Conservation (phyloP, 139 green algal species). For the Auxenochlorella pyrenoidosa region DNA sequence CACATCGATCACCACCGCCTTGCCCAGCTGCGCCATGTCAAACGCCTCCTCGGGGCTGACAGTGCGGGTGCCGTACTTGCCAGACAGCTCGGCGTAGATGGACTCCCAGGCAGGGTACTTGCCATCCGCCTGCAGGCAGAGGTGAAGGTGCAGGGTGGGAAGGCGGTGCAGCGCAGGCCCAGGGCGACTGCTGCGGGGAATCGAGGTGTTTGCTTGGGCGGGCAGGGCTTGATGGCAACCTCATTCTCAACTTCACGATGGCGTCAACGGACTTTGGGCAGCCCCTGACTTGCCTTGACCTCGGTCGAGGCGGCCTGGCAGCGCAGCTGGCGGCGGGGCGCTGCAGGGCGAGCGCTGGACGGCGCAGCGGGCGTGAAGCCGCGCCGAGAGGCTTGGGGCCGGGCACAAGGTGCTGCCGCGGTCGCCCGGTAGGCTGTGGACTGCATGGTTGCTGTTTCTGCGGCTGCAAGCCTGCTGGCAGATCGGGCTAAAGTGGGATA, state of each 20-base stretch:
- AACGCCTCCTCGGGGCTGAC: conserved; percentile 40
- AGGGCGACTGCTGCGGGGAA: too few relatives aligned
- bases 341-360: neutral
- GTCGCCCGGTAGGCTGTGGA: neutral
- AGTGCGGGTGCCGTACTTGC: conserved; percentile 14
- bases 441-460: neutral
- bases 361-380: neutral
- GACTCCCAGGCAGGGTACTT: conserved; percentile 37
- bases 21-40: conserved; percentile 34
- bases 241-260: too few relatives aligned
- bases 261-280: neutral
- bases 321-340: conserved; percentile 5
- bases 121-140: neutral
- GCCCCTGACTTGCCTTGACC: neutral
- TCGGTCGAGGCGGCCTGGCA: neutral
- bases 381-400: neutral
- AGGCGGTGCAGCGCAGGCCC: too few relatives aligned
- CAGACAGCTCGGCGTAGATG: conserved; percentile 25
- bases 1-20: conserved; percentile 60
- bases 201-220: too few relatives aligned
- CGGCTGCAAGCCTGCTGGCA: neutral
- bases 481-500: too few relatives aligned
- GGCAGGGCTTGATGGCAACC: too few relatives aligned
- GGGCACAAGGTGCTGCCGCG: too few relatives aligned
- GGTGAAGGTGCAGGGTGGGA: neutral